Conservation (phyloP, 768 basidiomycete genomes). For the Boletus rubroflammeus region DNA sequence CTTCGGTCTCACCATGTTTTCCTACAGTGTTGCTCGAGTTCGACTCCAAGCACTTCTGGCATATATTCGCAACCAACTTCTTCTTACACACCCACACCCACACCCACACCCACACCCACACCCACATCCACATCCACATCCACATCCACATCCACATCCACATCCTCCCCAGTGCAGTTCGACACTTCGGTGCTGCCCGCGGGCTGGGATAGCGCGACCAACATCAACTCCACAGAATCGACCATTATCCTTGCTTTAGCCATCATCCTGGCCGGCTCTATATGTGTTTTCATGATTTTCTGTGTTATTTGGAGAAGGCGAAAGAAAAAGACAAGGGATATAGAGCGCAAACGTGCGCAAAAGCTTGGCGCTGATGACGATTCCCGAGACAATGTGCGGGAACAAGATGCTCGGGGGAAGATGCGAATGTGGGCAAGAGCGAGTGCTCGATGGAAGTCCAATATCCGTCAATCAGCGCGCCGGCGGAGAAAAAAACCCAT, state of each 20-base stretch:
- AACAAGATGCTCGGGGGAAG: slow-evolving; percentile 46
- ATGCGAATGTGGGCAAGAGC: slow-evolving; percentile 65
- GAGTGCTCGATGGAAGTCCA: slow-evolving; percentile 65
- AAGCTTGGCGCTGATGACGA: slow-evolving; percentile 22
- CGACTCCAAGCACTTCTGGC: slow-evolving; percentile 3
- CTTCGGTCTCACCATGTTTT: background rate
- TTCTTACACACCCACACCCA: slow-evolving; percentile 12
- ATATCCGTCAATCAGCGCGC: slow-evolving; percentile 57
- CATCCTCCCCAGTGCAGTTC: slow-evolving; percentile 13
- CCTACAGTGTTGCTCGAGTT: slow-evolving; percentile 18
- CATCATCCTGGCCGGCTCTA: slow-evolving; percentile 57
- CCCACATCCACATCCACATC: slow-evolving; percentile 11
- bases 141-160: slow-evolving; percentile 11
- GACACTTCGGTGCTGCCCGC: slow-evolving; percentile 42
- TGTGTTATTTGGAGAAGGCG: slow-evolving; percentile 58
- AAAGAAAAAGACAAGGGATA: slow-evolving; percentile 41
- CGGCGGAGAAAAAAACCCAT: slow-evolving; percentile 40
- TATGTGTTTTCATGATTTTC: slow-evolving; percentile 57
- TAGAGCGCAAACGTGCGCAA: slow-evolving; percentile 45
- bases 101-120: slow-evolving; percentile 10
- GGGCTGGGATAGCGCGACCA: slow-evolving; percentile 43
- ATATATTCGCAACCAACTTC: background rate
- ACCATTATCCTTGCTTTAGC: slow-evolving; percentile 54
- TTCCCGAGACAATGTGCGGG: slow-evolving; percentile 33
- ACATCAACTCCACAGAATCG: slow-evolving; percentile 34